phyloP scores from a whole-genome alignment of 768 basidiomycete species.

The Artomyces pyxidatus region DNA sequence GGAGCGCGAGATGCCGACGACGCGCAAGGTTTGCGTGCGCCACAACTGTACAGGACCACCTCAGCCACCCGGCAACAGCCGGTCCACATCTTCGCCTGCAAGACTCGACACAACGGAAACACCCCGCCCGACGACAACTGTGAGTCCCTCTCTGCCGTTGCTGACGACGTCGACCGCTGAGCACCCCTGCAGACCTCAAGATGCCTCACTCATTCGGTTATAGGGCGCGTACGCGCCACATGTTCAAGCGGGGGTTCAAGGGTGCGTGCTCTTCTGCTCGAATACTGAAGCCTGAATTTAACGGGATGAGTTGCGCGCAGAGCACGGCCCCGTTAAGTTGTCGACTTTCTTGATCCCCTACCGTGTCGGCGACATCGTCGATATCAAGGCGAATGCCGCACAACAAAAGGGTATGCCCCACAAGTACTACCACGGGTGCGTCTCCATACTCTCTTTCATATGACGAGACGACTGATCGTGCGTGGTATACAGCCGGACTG shows the following conservation, averaged over 20 bases:
- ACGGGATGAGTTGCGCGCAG: too few species aligned
- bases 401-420: slow-evolving; percentile 99
- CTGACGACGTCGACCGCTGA: slow-evolving; percentile 4
- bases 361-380: slow-evolving; percentile 96
- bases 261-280: too few species aligned
- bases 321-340: slow-evolving; percentile 83
- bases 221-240: slow-evolving; percentile 99
- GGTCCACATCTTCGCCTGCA: slow-evolving; percentile 24
- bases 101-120: slow-evolving; percentile 40
- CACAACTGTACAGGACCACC: slow-evolving; percentile 59
- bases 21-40: slow-evolving; percentile 23
- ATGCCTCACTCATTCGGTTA: slow-evolving; percentile 99
- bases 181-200: slow-evolving; percentile 42
- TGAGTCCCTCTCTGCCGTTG: slow-evolving; percentile 28
- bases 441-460: slow-evolving; percentile 17
- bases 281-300: too few species aligned
- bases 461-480: neutral
- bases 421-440: slow-evolving; percentile 96
- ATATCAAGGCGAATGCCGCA: slow-evolving; percentile 98
- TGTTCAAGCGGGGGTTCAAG: slow-evolving; percentile 99
- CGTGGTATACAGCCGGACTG: slow-evolving; percentile 72
- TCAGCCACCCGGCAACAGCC: slow-evolving; percentile 62
- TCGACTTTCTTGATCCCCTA: slow-evolving; percentile 93
- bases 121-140: slow-evolving; percentile 22
- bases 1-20: slow-evolving; percentile 29